A percentile compares a stretch with the other conserved stretches of the same genome.
These are phyloP conservation scores for Botryotinia globosa DNA, from an alignment of 2,329 filamentous ascomycete genomes.

Conservation along the genomic window DNA sequence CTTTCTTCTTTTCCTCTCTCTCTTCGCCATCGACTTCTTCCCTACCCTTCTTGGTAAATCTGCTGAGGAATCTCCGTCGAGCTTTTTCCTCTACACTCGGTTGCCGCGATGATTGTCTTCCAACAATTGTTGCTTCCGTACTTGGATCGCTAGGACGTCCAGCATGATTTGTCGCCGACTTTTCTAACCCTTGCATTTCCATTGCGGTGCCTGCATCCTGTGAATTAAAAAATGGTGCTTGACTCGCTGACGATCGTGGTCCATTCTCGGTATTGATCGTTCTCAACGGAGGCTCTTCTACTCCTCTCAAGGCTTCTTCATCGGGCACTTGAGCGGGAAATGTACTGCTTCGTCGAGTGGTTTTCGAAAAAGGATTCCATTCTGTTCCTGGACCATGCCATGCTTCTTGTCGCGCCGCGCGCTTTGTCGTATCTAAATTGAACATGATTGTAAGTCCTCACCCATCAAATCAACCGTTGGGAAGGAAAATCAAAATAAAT, in stretches of 20 bases:
- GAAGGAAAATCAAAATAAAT: not conserved
- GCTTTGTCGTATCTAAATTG: slow-evolving; percentile 31
- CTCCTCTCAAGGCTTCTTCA: slow-evolving; percentile 17
- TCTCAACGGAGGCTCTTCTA: slow-evolving; percentile 21
- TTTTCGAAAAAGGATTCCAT: slow-evolving; percentile 36
- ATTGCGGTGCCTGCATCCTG: slow-evolving; percentile 16
- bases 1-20: slow-evolving; percentile 27
- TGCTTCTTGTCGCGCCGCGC: slow-evolving; percentile 36
- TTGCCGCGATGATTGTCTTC: slow-evolving; percentile 20
- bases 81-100: slow-evolving; percentile 27
- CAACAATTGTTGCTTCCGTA: slow-evolving; percentile 24
- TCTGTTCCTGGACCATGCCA: slow-evolving; percentile 32
- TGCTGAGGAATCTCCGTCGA: slow-evolving; percentile 27
- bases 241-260: slow-evolving; percentile 17
- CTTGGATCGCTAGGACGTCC: slow-evolving; percentile 26
- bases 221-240: slow-evolving; percentile 12
- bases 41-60: slow-evolving; percentile 21
- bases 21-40: slow-evolving; percentile 26
- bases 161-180: slow-evolving; percentile 2
- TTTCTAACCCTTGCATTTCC: slow-evolving; percentile 24
- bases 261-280: slow-evolving; percentile 30
- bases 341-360: slow-evolving; percentile 25
- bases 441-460: slow-evolving; percentile 24
- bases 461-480: not conserved
- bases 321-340: slow-evolving; percentile 16